Evolutionary conservation across 306 rosid genomes (phyloP).

Genomic region (Quercus alba): DNA sequence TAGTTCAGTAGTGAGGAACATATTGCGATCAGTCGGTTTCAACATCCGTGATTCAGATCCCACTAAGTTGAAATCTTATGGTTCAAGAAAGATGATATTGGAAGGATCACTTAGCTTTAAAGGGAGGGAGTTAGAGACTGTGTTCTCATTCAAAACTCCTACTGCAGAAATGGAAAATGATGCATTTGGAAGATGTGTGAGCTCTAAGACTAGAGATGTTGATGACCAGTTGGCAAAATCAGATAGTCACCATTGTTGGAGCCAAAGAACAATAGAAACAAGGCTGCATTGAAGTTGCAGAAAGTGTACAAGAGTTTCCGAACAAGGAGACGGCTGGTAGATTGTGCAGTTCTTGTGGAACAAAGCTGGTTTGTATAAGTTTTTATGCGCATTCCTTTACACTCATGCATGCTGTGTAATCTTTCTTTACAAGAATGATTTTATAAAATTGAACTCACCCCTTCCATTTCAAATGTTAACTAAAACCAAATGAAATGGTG

Average conservation of each 20-base stretch:
- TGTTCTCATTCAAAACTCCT: conserved; percentile 37
- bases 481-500: neutral
- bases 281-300: conserved; percentile 76
- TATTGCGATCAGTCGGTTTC: conserved; percentile 29
- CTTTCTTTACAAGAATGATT: neutral
- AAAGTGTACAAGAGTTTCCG: conserved; percentile 89
- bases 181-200: conserved; percentile 24
- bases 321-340: conserved; percentile 76
- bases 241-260: conserved; percentile 20
- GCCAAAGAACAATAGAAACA: conserved; percentile 24
- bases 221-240: conserved; percentile 20
- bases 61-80: conserved; percentile 7
- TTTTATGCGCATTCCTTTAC: neutral
- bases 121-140: conserved; percentile 34
- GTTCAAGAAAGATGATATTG: conserved; percentile 33
- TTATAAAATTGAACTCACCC: too few relatives aligned
- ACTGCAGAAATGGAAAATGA: conserved; percentile 31
- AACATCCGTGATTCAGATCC: conserved; percentile 25
- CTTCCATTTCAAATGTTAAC: too few relatives aligned
- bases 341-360: conserved; percentile 86
- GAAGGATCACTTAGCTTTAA: conserved; percentile 41
- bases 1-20: conserved; percentile 27
- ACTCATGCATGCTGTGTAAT: neutral
- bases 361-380: conserved; percentile 70
- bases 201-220: conserved; percentile 24